Base-by-base conservation (phyloP, 768 basidiomycete genomes). In the Gymnopilus dilepis region DNA sequence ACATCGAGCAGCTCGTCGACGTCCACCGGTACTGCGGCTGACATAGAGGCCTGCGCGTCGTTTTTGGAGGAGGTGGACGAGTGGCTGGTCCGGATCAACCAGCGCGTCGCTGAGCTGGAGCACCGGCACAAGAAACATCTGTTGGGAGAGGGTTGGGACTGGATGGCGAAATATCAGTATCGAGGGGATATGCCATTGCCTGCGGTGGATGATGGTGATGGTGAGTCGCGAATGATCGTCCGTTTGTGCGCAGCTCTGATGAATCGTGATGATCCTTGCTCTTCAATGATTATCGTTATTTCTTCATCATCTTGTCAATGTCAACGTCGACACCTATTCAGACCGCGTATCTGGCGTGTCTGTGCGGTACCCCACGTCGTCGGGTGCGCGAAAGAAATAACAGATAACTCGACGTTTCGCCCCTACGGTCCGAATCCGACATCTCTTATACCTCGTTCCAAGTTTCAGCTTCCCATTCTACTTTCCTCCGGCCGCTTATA, bases 41-140 rank as follows among this genome's bases (percentile, higher is more conserved):
- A 38, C n/a, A 4, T 43, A 41, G 56, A 61, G 21, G 34, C 45
- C 17, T 43, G 42, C 7, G 61, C 45, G 26, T 45, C 57, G 12
- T 62, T 70, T 41, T 51, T 70, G 24, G 55, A 52, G 13, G 69
- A 70, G 59, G 69, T 70, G 13, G 69, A 70, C 38, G 65, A 59
- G 43, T 70, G 69, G 69, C 59, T 70, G 12, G 43, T 61, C 30
- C 50, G 60, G 33, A 68, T 70, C 55, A 65, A 61, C 42, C 52
- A 59, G 31, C 51, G 62, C 31, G 65, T 70, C 38, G 56, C 57
- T 37, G 65, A 64, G 52, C 56, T 70, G 47, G 69, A 70, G 61
- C 52, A 37, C 34, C 63, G 65, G 40, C 69, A 70, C 38, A 48
- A 58, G 47, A 73, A 50, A 28, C 48, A 67, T 34, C 43, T 59